Evolutionary conservation across 306 rosid genomes (phyloP), one percentile per base, ranked within the genome.

Genomic region (Geum urbanum): DNA sequence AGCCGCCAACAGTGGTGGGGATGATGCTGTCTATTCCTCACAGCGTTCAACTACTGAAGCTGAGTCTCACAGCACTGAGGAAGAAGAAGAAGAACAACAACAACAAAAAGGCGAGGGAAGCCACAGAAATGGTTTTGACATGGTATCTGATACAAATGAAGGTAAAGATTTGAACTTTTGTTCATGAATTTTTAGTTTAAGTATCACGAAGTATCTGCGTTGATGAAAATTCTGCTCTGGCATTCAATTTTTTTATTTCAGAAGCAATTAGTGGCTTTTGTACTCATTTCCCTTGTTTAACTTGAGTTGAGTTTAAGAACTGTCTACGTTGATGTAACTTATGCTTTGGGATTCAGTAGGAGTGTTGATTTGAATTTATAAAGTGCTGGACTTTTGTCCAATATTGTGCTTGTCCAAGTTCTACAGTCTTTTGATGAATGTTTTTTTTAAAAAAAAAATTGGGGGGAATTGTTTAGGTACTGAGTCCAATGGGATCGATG

Each of bases 401-500:
- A 20, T 9, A 8, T 19, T 37, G 40, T 35, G 69, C 11, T 37
- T 39, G 50, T n/a, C 9, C 61, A 37, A 32, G 69, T 22, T 60
- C 20, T 14, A 61, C 24, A 59, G 60, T 39, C 13, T 52, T 73
- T 58, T 73, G 19, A 27, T 73, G 70, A 63, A 3, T 63, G 20
- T 18, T 40, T 14, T 41, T 20, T 2, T 11, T 43, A 50, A 50
- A 14, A n/a, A n/a, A n/a, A n/a, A n/a, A n/a, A n/a, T n/a, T n/a
- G 49, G 5, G 6, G 1, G 65, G 62, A 53, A 61, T 77, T 32
- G 37, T 32, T 71, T 78, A 77, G 87, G 73, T 51, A 7, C 77
- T 15, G 73, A 55, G 57, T 61, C 60, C n/a, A 8, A 50, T 49
- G 72, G 59, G 48, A 56, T 71, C 37, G 61, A 64, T 27, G 59